Evolutionary conservation across 148 eudicot species (phyloP).

Genomic region (Limonium bicolor): DNA sequence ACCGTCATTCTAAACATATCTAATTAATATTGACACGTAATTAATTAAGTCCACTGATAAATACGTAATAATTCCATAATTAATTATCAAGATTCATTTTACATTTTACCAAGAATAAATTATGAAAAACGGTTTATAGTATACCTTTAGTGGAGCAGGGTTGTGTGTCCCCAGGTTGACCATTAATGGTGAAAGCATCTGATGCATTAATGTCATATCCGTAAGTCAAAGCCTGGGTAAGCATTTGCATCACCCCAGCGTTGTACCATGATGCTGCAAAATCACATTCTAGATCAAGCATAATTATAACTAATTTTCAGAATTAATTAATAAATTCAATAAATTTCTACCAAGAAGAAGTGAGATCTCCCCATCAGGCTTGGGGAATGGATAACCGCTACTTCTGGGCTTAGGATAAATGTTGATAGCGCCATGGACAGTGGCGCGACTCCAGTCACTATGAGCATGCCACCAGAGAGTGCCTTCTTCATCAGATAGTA

Average conservation of each 20-base stretch:
- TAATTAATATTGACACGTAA: not conserved
- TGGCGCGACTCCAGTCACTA: slow-evolving; percentile 33
- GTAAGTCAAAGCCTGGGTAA: not conserved
- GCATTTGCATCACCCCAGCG: slow-evolving; percentile 16
- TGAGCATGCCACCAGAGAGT: slow-evolving; percentile 37
- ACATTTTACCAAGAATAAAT: not conserved
- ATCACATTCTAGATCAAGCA: not conserved
- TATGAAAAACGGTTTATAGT: no score
- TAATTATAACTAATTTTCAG: not conserved
- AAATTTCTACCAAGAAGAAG: slow-evolving; percentile 14
- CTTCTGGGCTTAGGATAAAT: slow-evolving; percentile 10
- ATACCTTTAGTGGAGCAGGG: slow-evolving; percentile 15
- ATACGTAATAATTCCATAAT: not conserved
- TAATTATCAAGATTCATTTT: not conserved
- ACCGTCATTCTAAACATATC: slow-evolving; percentile 9
- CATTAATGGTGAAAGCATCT: slow-evolving; percentile 19
- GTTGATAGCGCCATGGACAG: slow-evolving; percentile 22
- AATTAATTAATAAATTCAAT: not conserved
- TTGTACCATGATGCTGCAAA: slow-evolving; percentile 12
- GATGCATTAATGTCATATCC: slow-evolving; percentile 13
- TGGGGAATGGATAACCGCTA: slow-evolving; percentile 15
- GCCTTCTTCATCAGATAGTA: slow-evolving; percentile 21
- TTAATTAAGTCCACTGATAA: not conserved
- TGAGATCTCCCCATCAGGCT: slow-evolving; percentile 18
- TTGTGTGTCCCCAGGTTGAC: slow-evolving; percentile 19